phyloP scores from a whole-genome alignment of 2,329 filamentous ascomycete genomes.

The Decorospora gaudefroyi region DNA sequence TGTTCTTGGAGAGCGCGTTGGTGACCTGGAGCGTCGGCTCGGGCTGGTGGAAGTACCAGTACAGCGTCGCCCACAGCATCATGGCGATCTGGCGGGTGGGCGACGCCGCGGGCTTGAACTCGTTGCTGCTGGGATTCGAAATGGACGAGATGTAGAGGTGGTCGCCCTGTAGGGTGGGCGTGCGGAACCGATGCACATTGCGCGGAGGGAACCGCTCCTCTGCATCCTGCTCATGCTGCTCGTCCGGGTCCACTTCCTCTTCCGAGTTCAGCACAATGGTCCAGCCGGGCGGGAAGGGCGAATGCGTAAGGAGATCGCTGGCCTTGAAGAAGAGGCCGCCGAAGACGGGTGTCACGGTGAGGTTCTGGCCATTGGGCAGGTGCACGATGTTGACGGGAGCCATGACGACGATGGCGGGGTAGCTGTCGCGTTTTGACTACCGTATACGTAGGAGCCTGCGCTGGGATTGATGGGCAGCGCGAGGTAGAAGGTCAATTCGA shows the following conservation, averaged over 20 bases:
- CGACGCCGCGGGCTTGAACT: constrained; percentile 78
- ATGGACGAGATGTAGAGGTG: constrained; percentile 90
- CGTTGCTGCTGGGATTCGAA: constrained; percentile 76
- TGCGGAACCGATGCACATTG: constrained; percentile 67
- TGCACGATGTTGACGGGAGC: constrained; percentile 59
- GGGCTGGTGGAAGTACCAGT: constrained; percentile 96
- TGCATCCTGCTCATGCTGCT: constrained; percentile 42
- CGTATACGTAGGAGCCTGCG: too few relatives aligned
- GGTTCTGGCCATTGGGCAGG: constrained; percentile 84
- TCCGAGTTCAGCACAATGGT: constrained; percentile 82
- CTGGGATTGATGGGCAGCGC: too few relatives aligned
- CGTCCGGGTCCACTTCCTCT: constrained; percentile 35
- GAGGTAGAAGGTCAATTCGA: constrained; percentile 8
- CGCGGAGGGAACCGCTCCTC: constrained; percentile 39
- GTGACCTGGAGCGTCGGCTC: constrained; percentile 68
- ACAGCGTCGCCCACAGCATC: constrained; percentile 94
- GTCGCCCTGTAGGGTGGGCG: constrained; percentile 77
- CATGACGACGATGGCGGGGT: constrained; percentile 46
- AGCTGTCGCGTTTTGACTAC: too few relatives aligned
- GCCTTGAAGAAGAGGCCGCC: constrained; percentile 90
- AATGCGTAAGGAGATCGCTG: constrained; percentile 68
- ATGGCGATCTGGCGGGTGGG: constrained; percentile 89
- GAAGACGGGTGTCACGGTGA: constrained; percentile 83
- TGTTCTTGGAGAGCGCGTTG: constrained; percentile 66
- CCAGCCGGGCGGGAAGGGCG: constrained; percentile 83